A percentile compares a stretch with the other conserved stretches of the same genome.
Evolutionary conservation across 2,329 filamentous ascomycete genomes (phyloP).

Genomic region (Penicillium sp.): DNA sequence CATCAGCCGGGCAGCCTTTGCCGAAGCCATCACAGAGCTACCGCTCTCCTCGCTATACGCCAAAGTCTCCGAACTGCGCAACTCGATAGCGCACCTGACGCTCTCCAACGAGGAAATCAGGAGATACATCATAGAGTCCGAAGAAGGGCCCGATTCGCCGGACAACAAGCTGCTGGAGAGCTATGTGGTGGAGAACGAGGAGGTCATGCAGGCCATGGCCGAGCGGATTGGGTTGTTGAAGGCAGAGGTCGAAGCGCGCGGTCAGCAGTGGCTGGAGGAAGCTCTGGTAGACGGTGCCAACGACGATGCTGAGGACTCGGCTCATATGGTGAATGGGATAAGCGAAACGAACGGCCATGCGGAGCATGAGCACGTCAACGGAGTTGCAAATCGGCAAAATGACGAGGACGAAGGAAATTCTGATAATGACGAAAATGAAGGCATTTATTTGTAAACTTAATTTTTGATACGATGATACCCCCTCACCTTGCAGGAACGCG

Average conservation of each 20-base stretch:
- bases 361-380: constrained; percentile 4
- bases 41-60: constrained; percentile 56
- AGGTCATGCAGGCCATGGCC: constrained; percentile 53
- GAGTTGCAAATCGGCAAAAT: not conserved
- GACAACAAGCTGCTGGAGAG: constrained; percentile 31
- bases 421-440: constrained; percentile 9
- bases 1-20: constrained; percentile 50
- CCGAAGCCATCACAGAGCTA: constrained; percentile 54
- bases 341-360: not conserved
- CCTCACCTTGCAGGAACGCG: not conserved
- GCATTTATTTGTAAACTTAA: constrained; percentile 13
- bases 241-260: constrained; percentile 51
- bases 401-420: not conserved
- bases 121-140: constrained; percentile 39
- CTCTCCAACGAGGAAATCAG: constrained; percentile 56
- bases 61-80: constrained; percentile 59
- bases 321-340: constrained; percentile 1
- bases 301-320: not conserved
- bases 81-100: constrained; percentile 57
- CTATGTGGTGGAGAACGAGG: constrained; percentile 54
- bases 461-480: not conserved
- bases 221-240: constrained; percentile 53
- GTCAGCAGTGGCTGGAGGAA: constrained; percentile 49
- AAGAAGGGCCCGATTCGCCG: constrained; percentile 46
- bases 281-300: constrained; percentile 17